Base-by-base conservation (phyloP, 2,329 filamentous ascomycete genomes). In the Penicillium sp. region DNA sequence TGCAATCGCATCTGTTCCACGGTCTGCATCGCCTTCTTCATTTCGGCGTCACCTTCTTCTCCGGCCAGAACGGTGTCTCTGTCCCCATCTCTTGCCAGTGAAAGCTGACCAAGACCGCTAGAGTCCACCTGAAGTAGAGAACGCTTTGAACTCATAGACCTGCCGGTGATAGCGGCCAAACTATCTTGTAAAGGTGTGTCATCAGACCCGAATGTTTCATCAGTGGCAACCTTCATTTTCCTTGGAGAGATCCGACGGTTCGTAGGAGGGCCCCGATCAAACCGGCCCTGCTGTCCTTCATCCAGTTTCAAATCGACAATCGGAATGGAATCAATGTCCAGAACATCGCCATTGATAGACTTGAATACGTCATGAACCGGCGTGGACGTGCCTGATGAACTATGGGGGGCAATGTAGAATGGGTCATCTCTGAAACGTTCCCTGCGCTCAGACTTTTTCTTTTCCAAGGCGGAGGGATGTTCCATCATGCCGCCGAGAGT, bases 271-370 rank as follows among this genome's bases (percentile, higher is more conserved):
- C 46, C 67, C 49, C 45, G 68, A 50, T 51, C 45, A 23, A 43
- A 42, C 49, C 39, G 49, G 44, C 39, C 16, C 29, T 49, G 21
- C 18, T 42, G 33, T 47, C 80, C 69, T 54, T 81, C 81, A 29
- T 86, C 85, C 7, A 96, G 81, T 56, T 95, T 86, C 43, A 99
- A 80, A 68, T 95, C 86, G 85, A 99, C 94, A 64, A 99, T 93
- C 2, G 94, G 94, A 63, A 99, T 99, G 2, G 90, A 84, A 71
- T 99, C 94, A 41, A 99, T 87, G 67, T 99, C 93, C 8, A 97
- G 76, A 42, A 89, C 87, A 2, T 87, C 85, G 2, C 86, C 87
- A 66, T 93, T 92, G 52, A 84, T 85, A 52, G 80, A 85, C 53
- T 84, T 81, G 3, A 89, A 76, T 52, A 94, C 90, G 59, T 84